Conservation (phyloP, 2,329 filamentous ascomycete species). For the Verticillium nonalfalfae region DNA sequence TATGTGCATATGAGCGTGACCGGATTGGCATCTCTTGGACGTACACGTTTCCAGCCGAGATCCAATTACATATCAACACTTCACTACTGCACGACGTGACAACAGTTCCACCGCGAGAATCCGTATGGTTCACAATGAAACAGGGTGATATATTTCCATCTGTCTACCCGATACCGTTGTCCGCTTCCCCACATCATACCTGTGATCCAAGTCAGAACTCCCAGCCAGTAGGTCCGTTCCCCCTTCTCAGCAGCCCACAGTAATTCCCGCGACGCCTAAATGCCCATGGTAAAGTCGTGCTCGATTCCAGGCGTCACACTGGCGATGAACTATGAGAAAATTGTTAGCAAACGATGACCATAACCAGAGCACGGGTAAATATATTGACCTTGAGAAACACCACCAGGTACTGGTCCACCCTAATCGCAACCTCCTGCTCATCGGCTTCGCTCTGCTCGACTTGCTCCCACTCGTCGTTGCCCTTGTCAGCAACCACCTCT, state of each 20-base stretch:
- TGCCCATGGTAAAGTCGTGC: constrained; percentile 95
- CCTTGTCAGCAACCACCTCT: constrained; percentile 43
- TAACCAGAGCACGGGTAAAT: neutral
- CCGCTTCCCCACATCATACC: neutral
- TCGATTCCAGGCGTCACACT: constrained; percentile 96
- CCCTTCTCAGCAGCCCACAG: neutral
- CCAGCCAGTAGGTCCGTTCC: neutral
- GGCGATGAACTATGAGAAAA: constrained; percentile 56
- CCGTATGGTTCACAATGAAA: neutral
- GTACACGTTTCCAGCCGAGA: too few relatives aligned
- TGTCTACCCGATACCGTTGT: neutral
- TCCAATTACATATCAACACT: too few relatives aligned
- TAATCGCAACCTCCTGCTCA: constrained; percentile 69
- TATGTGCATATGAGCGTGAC: too few relatives aligned
- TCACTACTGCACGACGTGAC: too few relatives aligned
- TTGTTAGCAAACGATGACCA: neutral
- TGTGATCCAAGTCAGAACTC: neutral
- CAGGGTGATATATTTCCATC: neutral
- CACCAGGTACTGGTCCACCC: constrained; percentile 83
- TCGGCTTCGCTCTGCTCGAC: constrained; percentile 55
- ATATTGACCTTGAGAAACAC: constrained; percentile 73
- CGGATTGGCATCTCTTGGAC: too few relatives aligned
- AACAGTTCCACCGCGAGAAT: neutral
- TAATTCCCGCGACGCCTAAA: constrained; percentile 40
- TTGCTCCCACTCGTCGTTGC: constrained; percentile 59